Percentiles rank a stretch among this genome's conserved stretches.
phyloP scores from a whole-genome alignment of 495 filamentous ascomycete species.

The Penicillium goetzii region DNA sequence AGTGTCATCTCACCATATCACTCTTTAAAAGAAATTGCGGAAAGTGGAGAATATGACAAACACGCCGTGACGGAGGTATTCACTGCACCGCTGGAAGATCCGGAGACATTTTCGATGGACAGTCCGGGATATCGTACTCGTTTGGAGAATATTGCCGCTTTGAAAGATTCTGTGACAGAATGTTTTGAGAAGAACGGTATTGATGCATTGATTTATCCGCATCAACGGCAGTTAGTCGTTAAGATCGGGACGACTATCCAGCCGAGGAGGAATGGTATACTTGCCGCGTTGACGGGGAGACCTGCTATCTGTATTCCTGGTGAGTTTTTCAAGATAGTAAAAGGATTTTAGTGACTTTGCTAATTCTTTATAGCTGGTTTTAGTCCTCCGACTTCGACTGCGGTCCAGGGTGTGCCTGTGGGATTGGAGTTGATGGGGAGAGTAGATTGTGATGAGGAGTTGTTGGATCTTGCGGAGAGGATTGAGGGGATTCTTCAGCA shows the following conservation, averaged over 20 bases:
- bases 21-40: slow-evolving; percentile 56
- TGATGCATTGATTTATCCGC: slow-evolving; percentile 66
- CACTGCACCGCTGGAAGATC: slow-evolving; percentile 18
- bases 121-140: slow-evolving; percentile 49
- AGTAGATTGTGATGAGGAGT: slow-evolving; percentile 53
- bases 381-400: slow-evolving; percentile 46
- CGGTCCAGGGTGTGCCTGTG: slow-evolving; percentile 60
- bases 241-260: slow-evolving; percentile 58
- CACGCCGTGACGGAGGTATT: slow-evolving; percentile 51
- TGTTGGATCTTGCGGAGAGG: slow-evolving; percentile 55
- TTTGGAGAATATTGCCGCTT: slow-evolving; percentile 46
- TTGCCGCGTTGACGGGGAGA: slow-evolving; percentile 65
- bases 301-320: slow-evolving; percentile 65
- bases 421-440: slow-evolving; percentile 67
- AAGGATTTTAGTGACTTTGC: background rate
- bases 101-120: slow-evolving; percentile 41
- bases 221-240: slow-evolving; percentile 66
- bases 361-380: slow-evolving; percentile 40
- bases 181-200: slow-evolving; percentile 54
- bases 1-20: slow-evolving; percentile 33
- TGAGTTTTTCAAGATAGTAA: slow-evolving; percentile 14
- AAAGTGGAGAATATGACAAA: slow-evolving; percentile 58
- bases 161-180: slow-evolving; percentile 49
- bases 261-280: slow-evolving; percentile 63
- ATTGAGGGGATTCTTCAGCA: slow-evolving; percentile 46